Evolutionary conservation across 139 green algal species (phyloP).

Genomic region (Trebouxia sp.): DNA sequence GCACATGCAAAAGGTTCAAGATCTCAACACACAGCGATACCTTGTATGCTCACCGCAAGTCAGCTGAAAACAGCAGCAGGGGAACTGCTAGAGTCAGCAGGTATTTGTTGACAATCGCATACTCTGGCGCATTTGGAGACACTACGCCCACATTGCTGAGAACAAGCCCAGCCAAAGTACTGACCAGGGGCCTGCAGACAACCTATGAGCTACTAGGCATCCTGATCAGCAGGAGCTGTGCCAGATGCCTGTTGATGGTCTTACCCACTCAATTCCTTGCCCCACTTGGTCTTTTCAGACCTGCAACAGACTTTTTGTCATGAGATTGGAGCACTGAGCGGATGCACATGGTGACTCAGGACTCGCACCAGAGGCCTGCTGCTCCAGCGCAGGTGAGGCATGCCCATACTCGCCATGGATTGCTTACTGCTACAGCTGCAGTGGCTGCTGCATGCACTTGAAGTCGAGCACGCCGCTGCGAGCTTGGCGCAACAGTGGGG

Average conservation of each 20-base stretch:
- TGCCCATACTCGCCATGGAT: slow-evolving; percentile 56
- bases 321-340: no score
- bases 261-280: slow-evolving; percentile 77
- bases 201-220: background rate
- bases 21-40: no score
- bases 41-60: slow-evolving; percentile 59
- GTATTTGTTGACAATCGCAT: slow-evolving; percentile 75
- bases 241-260: background rate
- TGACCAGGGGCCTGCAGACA: slow-evolving; percentile 62
- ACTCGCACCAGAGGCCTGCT: slow-evolving; percentile 61
- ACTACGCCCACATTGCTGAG: slow-evolving; percentile 77
- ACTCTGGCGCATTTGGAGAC: slow-evolving; percentile 36
- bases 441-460: no score
- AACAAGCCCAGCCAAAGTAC: slow-evolving; percentile 73
- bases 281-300: slow-evolving; percentile 63
- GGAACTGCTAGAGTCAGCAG: slow-evolving; percentile 91
- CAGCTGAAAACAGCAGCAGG: slow-evolving; percentile 84
- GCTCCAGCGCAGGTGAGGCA: slow-evolving; percentile 54
- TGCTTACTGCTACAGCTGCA: slow-evolving; percentile 8
- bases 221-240: background rate
- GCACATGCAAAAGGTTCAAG: no score
- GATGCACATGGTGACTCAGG: no score
- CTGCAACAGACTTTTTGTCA: no score
- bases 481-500: no score
- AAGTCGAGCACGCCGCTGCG: no score